Conservation (phyloP, 2,329 filamentous ascomycete species). For the Ophiostoma fasciatum region DNA sequence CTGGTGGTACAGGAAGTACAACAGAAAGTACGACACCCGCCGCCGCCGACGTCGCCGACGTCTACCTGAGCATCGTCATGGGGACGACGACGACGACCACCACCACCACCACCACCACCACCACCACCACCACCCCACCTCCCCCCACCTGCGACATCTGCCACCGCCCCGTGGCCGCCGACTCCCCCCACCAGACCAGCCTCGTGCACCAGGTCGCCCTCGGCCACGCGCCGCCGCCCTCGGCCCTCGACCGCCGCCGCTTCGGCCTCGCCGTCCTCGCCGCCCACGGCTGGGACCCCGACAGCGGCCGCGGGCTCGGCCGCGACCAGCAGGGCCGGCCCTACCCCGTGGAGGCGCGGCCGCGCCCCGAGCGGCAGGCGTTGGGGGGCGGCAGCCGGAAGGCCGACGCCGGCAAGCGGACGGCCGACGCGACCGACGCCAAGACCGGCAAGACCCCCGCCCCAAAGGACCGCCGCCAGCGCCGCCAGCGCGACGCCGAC, state of each 20-base stretch:
- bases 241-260: conserved; percentile 51
- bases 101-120: not conserved
- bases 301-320: conserved; percentile 58
- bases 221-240: conserved; percentile 50
- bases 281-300: conserved; percentile 60
- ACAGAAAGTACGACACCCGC: too few species aligned
- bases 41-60: too few species aligned
- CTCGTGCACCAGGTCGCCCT: conserved; percentile 59
- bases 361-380: conserved; percentile 63
- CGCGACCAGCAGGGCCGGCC: conserved; percentile 55
- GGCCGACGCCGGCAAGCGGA: not conserved
- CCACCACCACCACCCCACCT: not conserved
- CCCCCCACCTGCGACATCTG: not conserved
- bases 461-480: conserved; percentile 18
- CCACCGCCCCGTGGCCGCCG: too few species aligned
- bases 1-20: too few species aligned
- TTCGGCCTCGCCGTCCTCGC: conserved; percentile 55
- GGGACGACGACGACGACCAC: too few species aligned
- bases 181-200: conserved; percentile 22
- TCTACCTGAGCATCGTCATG: too few species aligned
- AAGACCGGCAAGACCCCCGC: conserved; percentile 22
- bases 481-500: conserved; percentile 37
- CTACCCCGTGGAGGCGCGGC: conserved; percentile 56
- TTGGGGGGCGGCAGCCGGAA: conserved; percentile 33
- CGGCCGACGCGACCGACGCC: conserved; percentile 14